A percentile compares a stretch with the other conserved stretches of the same genome.
Conservation (phyloP, 208 protist genomes). For the Leishmania amazonensis region DNA sequence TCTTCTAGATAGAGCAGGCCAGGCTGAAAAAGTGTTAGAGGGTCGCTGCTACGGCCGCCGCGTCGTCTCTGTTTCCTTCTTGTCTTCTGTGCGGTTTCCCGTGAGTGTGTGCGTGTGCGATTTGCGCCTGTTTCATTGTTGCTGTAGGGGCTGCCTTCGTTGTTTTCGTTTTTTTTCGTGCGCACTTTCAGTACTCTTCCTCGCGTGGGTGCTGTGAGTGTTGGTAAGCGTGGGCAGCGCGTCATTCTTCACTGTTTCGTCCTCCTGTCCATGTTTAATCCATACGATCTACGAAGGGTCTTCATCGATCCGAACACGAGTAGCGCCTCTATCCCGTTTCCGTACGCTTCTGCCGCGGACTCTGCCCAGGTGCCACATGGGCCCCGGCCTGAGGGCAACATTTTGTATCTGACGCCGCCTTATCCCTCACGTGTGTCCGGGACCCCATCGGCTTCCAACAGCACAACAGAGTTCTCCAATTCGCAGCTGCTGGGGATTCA, state of each 20-base stretch:
- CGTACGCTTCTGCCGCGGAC: constrained; percentile 18
- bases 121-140: not conserved
- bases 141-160: not conserved
- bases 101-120: not conserved
- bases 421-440: constrained; percentile 3
- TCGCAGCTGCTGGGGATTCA: constrained; percentile 7
- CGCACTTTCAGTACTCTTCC: not conserved
- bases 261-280: constrained; percentile 3
- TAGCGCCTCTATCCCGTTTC: not conserved
- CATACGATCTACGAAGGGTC: constrained; percentile 22
- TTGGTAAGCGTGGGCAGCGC: not conserved
- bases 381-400: constrained; percentile 9
- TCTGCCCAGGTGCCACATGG: constrained; percentile 16
- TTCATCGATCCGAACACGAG: constrained; percentile 7
- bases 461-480: constrained; percentile 26
- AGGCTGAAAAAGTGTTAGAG: no score
- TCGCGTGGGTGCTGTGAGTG: not conserved
- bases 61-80: not conserved
- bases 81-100: not conserved
- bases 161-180: no score
- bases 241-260: constrained; percentile 8
- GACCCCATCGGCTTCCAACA: constrained; percentile 26
- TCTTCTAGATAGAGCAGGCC: not conserved
- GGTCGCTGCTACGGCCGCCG: not conserved
- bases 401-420: constrained; percentile 20